Evolutionary conservation across 164 flowering plant genomes (phyloP).

Genomic region (Vitis cinerea): DNA sequence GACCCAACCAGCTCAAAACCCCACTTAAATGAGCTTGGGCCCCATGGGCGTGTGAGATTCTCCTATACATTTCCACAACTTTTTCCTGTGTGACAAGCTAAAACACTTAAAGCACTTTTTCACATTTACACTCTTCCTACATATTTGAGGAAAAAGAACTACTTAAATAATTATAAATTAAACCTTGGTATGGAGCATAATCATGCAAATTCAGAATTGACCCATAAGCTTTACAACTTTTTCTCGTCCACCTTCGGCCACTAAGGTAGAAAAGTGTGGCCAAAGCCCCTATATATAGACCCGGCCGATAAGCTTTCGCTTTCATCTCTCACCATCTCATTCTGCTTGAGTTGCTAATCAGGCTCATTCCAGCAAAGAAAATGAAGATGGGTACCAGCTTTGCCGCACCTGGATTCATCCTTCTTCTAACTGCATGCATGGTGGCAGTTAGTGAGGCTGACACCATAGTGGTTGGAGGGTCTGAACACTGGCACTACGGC

Average conservation of each 20-base stretch:
- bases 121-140: no score
- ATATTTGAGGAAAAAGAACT: no score
- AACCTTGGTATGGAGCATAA: neutral
- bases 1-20: no score
- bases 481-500: constrained; percentile 45
- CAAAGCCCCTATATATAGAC: neutral
- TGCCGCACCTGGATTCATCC: constrained; percentile 3
- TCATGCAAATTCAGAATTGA: neutral
- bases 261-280: neutral
- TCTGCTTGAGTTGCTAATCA: neutral
- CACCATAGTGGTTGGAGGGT: constrained; percentile 41
- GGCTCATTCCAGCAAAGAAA: neutral
- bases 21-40: no score
- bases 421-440: constrained; percentile 12
- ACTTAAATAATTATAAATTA: no score
- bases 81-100: no score
- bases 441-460: constrained; percentile 10
- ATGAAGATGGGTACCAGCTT: constrained; percentile 5
- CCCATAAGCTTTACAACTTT: no score
- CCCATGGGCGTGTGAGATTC: no score
- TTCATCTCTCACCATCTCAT: neutral
- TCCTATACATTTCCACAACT: no score
- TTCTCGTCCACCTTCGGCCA: neutral
- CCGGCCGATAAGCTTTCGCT: no score
- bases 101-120: no score